Percentiles rank a stretch among this genome's conserved stretches.
Conservation (phyloP, 2,329 filamentous ascomycete genomes). For the Hymenoscyphus fraxineus region DNA sequence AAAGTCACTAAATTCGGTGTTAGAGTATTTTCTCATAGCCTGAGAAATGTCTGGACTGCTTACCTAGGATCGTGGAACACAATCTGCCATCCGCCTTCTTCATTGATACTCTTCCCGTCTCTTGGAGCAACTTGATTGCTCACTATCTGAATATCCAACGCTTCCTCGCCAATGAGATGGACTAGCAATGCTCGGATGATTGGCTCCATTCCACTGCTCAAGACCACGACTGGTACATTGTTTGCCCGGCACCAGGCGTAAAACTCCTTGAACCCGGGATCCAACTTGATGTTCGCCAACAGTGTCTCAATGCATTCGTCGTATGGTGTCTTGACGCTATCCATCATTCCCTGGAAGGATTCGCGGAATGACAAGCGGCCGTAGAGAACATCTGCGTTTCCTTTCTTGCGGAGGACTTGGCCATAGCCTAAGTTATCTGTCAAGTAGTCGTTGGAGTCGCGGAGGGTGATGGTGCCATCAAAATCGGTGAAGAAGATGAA, state of each 20-base stretch:
- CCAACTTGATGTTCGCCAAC: conserved; percentile 78
- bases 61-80: conserved; percentile 81
- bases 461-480: conserved; percentile 86
- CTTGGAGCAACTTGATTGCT: conserved; percentile 72
- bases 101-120: conserved; percentile 70
- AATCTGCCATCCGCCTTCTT: conserved; percentile 82
- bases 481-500: conserved; percentile 99
- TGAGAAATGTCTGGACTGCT: conserved; percentile 20
- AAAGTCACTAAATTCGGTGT: conserved; percentile 47
- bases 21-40: neutral
- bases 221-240: conserved; percentile 87
- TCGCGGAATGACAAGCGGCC: conserved; percentile 73
- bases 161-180: conserved; percentile 71
- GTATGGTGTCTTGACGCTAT: conserved; percentile 77
- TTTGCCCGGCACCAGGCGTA: conserved; percentile 75
- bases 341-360: conserved; percentile 87
- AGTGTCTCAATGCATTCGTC: conserved; percentile 76
- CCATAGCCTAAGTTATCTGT: conserved; percentile 93
- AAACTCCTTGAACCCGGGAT: conserved; percentile 85
- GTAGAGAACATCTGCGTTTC: conserved; percentile 74
- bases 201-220: conserved; percentile 89
- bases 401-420: conserved; percentile 60
- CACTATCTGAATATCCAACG: conserved; percentile 79
- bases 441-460: conserved; percentile 65
- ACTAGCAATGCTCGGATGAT: conserved; percentile 81